These are phyloP conservation scores for Solanum aculeatissimum DNA, from an alignment of 305 asterid genomes.

Conservation along the genomic window DNA sequence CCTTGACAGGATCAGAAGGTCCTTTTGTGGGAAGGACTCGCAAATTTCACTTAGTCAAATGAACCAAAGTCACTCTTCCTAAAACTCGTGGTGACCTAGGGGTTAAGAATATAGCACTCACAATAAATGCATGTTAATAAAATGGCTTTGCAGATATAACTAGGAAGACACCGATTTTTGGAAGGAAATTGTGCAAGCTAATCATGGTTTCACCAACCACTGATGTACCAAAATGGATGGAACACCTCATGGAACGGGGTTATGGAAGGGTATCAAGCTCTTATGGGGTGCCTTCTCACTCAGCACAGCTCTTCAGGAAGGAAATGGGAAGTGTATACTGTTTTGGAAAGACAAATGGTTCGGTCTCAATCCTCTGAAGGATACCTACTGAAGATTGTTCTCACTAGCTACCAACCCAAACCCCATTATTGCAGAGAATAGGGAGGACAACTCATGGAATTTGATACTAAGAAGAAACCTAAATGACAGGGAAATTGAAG, in stretches of 20 bases:
- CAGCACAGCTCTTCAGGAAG: background rate
- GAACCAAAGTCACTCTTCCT: background rate
- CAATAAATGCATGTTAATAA: background rate
- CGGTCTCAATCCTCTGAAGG: background rate
- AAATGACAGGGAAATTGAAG: background rate
- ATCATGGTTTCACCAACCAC: background rate
- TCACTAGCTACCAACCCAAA: background rate
- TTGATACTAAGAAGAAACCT: background rate
- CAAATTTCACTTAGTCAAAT: background rate
- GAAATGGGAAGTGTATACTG: background rate
- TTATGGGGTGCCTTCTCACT: background rate
- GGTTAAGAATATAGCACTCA: background rate
- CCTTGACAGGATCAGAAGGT: background rate
- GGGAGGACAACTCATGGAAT: background rate
- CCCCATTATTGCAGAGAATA: background rate
- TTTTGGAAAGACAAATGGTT: background rate
- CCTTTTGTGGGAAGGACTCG: background rate
- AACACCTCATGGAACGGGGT: background rate
- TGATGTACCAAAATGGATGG: background rate
- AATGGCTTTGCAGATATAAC: background rate
- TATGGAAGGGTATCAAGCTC: background rate
- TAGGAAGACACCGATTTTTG: background rate
- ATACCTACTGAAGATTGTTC: background rate
- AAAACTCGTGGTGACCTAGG: background rate
- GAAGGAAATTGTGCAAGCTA: background rate